Conservation (phyloP, 768 basidiomycete genomes). For the Panellus pusillus region DNA sequence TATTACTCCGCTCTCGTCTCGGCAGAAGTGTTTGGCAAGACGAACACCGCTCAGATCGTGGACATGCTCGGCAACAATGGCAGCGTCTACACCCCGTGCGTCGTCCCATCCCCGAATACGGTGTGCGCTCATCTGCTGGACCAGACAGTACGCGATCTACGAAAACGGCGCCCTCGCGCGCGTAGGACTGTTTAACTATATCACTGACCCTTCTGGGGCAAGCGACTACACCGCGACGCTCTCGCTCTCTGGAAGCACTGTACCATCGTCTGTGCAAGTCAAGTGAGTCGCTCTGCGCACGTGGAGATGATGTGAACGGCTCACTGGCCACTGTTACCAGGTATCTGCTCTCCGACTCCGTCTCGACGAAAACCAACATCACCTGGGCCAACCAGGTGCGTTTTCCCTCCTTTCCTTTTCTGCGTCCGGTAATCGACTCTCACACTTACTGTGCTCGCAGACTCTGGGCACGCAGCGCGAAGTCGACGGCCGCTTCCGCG, state of each 20-base stretch:
- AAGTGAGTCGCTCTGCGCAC: constrained; percentile 33
- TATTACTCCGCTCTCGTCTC: neutral
- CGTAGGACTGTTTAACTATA: constrained; percentile 72
- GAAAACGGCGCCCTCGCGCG: constrained; percentile 63
- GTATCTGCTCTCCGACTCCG: constrained; percentile 48
- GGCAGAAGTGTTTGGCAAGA: no score
- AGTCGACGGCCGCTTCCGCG: constrained; percentile 27
- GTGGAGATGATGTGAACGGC: neutral
- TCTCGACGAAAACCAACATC: constrained; percentile 62
- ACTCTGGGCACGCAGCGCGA: constrained; percentile 5
- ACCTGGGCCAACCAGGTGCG: constrained; percentile 77
- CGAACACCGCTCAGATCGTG: no score
- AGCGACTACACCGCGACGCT: constrained; percentile 55
- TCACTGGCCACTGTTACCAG: neutral
- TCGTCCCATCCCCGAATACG: constrained; percentile 29
- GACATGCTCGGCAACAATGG: no score
- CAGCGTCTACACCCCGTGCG: no score
- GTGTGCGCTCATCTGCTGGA: constrained; percentile 24
- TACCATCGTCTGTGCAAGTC: constrained; percentile 51
- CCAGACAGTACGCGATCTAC: constrained; percentile 62
- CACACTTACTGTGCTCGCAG: neutral
- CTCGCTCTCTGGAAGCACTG: constrained; percentile 42
- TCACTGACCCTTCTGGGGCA: constrained; percentile 57
- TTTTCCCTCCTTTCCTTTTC: neutral
- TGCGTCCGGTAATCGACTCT: neutral